Base-by-base conservation (phyloP, 768 basidiomycete genomes). In the Pleurotus citrinopileatus region DNA sequence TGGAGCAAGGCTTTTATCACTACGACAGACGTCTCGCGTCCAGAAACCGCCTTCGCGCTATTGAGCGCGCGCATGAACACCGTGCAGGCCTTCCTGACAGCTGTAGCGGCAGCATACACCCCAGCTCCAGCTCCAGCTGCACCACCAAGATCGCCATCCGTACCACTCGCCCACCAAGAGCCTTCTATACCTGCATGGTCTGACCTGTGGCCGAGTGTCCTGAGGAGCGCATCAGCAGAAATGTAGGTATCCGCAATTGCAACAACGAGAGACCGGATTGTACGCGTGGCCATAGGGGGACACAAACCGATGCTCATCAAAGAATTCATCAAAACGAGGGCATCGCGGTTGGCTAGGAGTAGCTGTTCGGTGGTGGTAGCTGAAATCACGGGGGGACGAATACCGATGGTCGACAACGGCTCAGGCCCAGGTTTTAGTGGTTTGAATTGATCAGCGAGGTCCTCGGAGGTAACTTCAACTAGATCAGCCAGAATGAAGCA, bases 171-270 rank as follows among this genome's bases (percentile, higher is more conserved):
- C 48, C 48, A 51, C 48, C 48, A 51, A 9, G 48, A 51, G 15
- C 48, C 48, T 36, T 37, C 34, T 10, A 51, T 12, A 4, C 48
- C 48, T 3, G 20, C 34, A 15, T 22, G 29, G 13, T 32, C 34
- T 51, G 48, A 19, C 20, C 48, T 34, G 23, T 13, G 4, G 17
- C 32, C 19, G 15, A 34, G 32, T 10, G 6, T 19, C 13, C 8
- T 20, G 2, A 51, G 22, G 13, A 79, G 76, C 5, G 72, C 65
- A 52, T 80, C 74, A 0, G 82, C 73, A 57, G 78, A 86, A 0
- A 70, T 73, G 62, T 85, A 86, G 22, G 86, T 63, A 57, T 88
- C 79, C 10, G 75, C 75, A 7, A 81, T 64, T 6, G 77, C 70
- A 4, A 59, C 60, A 0, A 77, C 67, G 15, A 87, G 61, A 12